phyloP scores from a whole-genome alignment of 1,139 yeast species.

The Blastobotrys proliferans region DNA sequence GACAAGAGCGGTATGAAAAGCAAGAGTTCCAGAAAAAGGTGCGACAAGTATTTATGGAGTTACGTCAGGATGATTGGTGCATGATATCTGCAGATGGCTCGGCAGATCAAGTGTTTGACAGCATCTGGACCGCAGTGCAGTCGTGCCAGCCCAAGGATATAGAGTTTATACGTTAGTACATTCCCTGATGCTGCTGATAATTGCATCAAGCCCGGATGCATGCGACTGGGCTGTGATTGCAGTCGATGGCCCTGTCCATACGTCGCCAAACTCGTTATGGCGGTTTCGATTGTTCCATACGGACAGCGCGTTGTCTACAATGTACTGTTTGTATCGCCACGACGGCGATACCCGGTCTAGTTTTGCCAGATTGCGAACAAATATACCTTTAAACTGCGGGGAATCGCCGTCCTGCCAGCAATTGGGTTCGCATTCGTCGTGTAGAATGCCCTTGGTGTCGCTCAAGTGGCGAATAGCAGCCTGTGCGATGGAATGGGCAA shows the following conservation, averaged over 20 bases:
- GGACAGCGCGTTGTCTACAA: slow-evolving; percentile 11
- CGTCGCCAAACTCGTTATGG: slow-evolving; percentile 14
- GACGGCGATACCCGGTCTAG: slow-evolving; percentile 11
- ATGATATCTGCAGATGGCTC: slow-evolving; percentile 58
- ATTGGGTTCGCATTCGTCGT: slow-evolving; percentile 18
- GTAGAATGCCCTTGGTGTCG: slow-evolving; percentile 14
- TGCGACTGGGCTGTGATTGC: slow-evolving; percentile 7
- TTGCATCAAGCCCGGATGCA: slow-evolving; percentile 9
- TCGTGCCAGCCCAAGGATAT: no score
- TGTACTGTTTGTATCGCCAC: slow-evolving; percentile 5
- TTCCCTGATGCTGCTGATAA: slow-evolving; percentile 6
- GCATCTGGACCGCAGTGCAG: slow-evolving; percentile 25
- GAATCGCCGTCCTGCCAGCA: slow-evolving; percentile 19
- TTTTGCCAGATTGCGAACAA: slow-evolving; percentile 17
- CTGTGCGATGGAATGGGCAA: slow-evolving; percentile 17
- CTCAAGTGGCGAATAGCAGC: slow-evolving; percentile 16
- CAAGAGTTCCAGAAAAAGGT: slow-evolving; percentile 69
- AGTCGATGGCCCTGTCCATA: slow-evolving; percentile 15
- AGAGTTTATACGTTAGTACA: no score
- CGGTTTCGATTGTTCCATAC: slow-evolving; percentile 10
- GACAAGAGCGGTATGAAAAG: slow-evolving; percentile 86
- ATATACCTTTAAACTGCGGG: slow-evolving; percentile 21
- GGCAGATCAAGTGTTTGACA: slow-evolving; percentile 50
- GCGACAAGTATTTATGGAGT: slow-evolving; percentile 49
- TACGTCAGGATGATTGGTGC: slow-evolving; percentile 40